Conservation (phyloP, 495 filamentous ascomycete genomes). For the Lasiosphaeria hispida region DNA sequence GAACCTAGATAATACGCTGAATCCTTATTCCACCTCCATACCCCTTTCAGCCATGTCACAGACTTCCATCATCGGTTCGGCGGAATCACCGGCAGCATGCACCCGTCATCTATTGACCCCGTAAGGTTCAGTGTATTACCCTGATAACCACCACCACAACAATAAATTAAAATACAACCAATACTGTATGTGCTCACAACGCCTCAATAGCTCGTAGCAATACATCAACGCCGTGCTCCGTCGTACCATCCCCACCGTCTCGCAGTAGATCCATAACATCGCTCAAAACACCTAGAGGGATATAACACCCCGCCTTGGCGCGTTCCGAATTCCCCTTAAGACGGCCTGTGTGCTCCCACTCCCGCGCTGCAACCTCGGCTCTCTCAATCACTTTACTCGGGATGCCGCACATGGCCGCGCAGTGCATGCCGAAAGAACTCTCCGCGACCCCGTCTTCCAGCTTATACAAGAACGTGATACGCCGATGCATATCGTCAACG, state of each 20-base stretch:
- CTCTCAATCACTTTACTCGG: conserved; percentile 74
- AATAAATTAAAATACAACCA: too few relatives aligned
- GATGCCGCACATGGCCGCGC: conserved; percentile 96
- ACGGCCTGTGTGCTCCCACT: conserved; percentile 94
- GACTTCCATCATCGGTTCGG: too few relatives aligned
- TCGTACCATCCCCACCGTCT: conserved; percentile 46
- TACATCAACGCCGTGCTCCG: conserved; percentile 61
- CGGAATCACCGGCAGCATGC: too few relatives aligned
- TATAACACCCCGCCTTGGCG: conserved; percentile 68
- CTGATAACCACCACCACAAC: too few relatives aligned
- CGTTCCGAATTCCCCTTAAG: conserved; percentile 84
- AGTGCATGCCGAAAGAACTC: conserved; percentile 98
- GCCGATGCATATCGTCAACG: conserved; percentile 79
- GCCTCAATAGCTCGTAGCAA: conserved; percentile 74
- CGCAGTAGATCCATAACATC: conserved; percentile 82
- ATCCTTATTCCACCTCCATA: too few relatives aligned
- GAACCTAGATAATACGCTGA: too few relatives aligned
- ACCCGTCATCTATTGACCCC: too few relatives aligned
- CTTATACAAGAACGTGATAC: conserved; percentile 93
- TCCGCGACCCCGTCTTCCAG: conserved; percentile 93
- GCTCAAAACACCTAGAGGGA: conserved; percentile 86
- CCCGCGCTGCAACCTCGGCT: conserved; percentile 81
- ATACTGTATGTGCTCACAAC: too few relatives aligned
- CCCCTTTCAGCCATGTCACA: too few relatives aligned
- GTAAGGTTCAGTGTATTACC: too few relatives aligned